Evolutionary conservation across 1,284 basidiomycete species (phyloP), one percentile per base, ranked within the genome.

Genomic region (Ceratobasidium sp.): DNA sequence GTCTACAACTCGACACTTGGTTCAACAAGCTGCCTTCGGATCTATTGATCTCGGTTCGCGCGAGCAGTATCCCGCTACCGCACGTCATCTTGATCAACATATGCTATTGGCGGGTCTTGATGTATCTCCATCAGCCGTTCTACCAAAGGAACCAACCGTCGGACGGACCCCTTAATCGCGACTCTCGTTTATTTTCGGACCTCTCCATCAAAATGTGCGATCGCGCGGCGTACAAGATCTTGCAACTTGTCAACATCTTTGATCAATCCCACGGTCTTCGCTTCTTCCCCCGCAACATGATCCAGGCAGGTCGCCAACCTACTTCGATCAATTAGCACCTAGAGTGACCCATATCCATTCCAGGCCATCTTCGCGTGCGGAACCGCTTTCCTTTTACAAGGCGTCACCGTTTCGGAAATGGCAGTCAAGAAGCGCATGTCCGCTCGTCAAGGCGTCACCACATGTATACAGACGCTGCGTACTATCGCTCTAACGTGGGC

Each of bases 231-330:
- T 27, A 60, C 27, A 73, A 60, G 27, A 48, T 73, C 29, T 31
- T 73, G 4, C 56, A 73, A 24, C 27, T 73, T 15, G 41, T 63
- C 27, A 47, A 22, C 9, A 50, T 51, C 7, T 73, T 62, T 14
- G 47, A 63, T 19, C 27, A 51, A 36, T 29, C 48, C 8, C 47
- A 60, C 29, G 59, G 69, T 19, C 33, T 73, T 3, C 44, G 24
- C 6, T 73, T 62, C 59, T 73, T 73, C 27, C 69, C 69, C 24
- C 69, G 69, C 48, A 73, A 73, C 45, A 51, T 73, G 69, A 47
- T 73, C 22, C 57, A 53, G 48, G 69, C 27, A 51, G 27, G 24
- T 24, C 5, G 44, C 2, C 44, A 5, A 15, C 11, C 51, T 56
- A 62, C 4, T 14, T 14, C 3, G 11, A 11, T 24, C 2, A 33